Evolutionary conservation across 2,329 filamentous ascomycete species (phyloP).

Genomic region (Fusarium cyanostomum): DNA sequence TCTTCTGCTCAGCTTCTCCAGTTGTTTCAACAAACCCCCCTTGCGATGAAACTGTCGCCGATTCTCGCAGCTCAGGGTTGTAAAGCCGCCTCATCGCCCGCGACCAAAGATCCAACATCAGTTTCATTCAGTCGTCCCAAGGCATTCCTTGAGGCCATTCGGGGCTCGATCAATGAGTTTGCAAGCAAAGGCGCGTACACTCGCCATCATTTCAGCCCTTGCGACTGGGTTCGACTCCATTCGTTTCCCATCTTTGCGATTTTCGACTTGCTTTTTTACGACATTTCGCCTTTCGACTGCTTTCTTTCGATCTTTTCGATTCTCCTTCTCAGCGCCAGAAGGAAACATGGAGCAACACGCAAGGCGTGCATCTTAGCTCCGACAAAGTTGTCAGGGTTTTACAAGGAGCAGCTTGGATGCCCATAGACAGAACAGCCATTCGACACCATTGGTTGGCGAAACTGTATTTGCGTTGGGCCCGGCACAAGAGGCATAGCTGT

Average conservation of each 20-base stretch:
- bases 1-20: neutral
- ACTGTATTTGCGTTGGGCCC: slow-evolving; percentile 18
- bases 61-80: neutral
- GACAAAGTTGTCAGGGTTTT: slow-evolving; percentile 4
- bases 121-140: neutral
- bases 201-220: neutral
- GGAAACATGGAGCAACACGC: neutral
- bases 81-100: neutral
- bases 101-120: neutral
- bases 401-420: slow-evolving; percentile 3
- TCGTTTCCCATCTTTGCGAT: neutral
- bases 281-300: neutral
- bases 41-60: neutral
- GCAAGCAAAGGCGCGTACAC: neutral
- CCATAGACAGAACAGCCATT: slow-evolving; percentile 17
- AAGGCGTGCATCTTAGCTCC: slow-evolving; percentile 5
- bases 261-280: neutral
- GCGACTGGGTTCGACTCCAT: slow-evolving; percentile 9
- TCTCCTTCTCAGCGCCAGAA: neutral
- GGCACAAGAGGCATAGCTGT: slow-evolving; percentile 5
- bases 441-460: slow-evolving; percentile 9
- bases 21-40: neutral
- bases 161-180: neutral
- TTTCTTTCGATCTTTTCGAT: slow-evolving; percentile 1
- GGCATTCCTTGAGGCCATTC: neutral